phyloP scores from a whole-genome alignment of 2,329 filamentous ascomycete species.

The Aspergillus caelatus region DNA sequence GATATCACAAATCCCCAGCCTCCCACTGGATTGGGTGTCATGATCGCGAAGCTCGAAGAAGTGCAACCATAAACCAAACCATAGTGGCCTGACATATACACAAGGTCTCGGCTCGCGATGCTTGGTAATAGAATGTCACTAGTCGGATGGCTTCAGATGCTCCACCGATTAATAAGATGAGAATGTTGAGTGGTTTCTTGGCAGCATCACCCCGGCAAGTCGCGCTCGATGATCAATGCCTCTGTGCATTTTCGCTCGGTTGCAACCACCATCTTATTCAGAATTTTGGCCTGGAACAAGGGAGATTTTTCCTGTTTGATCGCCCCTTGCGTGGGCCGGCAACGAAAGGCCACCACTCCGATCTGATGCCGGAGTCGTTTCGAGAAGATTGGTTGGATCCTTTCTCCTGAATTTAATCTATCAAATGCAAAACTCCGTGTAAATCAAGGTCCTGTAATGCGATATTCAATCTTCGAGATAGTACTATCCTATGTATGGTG shows the following conservation, averaged over 20 bases:
- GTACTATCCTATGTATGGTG: not conserved
- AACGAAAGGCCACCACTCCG: not conserved
- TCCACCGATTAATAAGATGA: slow-evolving; percentile 3
- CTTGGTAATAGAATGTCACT: slow-evolving; percentile 1
- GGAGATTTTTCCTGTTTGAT: not conserved
- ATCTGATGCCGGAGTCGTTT: slow-evolving; percentile 2
- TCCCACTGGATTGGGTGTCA: not conserved
- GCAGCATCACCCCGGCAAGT: not conserved
- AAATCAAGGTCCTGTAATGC: not conserved
- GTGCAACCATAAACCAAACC: not conserved
- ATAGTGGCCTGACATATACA: not conserved
- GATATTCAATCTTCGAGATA: not conserved
- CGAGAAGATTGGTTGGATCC: not conserved
- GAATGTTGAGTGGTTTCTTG: slow-evolving; percentile 2
- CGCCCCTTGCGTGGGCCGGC: not conserved
- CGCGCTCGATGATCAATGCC: slow-evolving; percentile 1
- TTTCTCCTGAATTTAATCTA: not conserved
- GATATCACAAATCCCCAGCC: not conserved
- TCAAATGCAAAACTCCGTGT: not conserved
- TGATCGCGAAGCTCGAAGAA: not conserved
- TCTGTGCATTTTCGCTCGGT: not conserved
- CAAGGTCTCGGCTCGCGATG: slow-evolving; percentile 1
- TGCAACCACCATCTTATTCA: not conserved
- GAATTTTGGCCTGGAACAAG: not conserved
- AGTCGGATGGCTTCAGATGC: not conserved